Base-by-base conservation (phyloP, 1,284 basidiomycete species). In the Cerioporus squamosus region DNA sequence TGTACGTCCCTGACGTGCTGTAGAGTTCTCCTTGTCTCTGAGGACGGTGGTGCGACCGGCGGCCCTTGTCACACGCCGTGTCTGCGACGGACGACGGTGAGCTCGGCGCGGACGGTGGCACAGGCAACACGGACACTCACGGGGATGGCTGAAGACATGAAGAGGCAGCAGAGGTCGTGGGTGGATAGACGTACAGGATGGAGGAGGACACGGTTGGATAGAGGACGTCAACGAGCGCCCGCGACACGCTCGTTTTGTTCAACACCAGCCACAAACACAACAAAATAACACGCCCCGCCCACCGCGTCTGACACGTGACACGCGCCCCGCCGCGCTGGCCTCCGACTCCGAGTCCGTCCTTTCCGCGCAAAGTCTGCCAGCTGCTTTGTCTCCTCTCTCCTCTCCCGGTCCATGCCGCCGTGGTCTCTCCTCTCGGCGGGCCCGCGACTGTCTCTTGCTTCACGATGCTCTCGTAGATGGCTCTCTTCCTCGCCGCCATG, bases 21-120 rank as follows among this genome's bases (percentile, higher is more conserved):
- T 73, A 23, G 75, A 73, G 53, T 78, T 90, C 78, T 88, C 86
- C 66, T 78, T 82, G 69, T 88, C 86, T 71, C 85, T 87, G 66
- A 82, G 78, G 29, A 79, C 75, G 44, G 77, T 70, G 58, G 69
- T 59, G 54, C 82, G 81, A 53, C 51, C 59, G 54, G 80, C 81
- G 51, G 79, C 79, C 68, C 86, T 81, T 54, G 83, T 82, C 55
- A 81, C 75, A 73, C 86, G 83, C 64, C 85, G 82, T 62, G 81
- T 82, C 86, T 87, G 59, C 23, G 42, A 52, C 33, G 9, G 17
- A 39, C 8, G 3, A 54, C 33, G 22, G 57, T 38, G 38, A 57
- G 53, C 31, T 24, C 36, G 44, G 22, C 40, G 42, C 26, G 24
- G 42, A 50, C 24, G 43, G 51, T 54, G 24, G 24, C 23, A 42